Conservation (phyloP, 352 stramenopile species). For the Phytophthora meadii region DNA sequence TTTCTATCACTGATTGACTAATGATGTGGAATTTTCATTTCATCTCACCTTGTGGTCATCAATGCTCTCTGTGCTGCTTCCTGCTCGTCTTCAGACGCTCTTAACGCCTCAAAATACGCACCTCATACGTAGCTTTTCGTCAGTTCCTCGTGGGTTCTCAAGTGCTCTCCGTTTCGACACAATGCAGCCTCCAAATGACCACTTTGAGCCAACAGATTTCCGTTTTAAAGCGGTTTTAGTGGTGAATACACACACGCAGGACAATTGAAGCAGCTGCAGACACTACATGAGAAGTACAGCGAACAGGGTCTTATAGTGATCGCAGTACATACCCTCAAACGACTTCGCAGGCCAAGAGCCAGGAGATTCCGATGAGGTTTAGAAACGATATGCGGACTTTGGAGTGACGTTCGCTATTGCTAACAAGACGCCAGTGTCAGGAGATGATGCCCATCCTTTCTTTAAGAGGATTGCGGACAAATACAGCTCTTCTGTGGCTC, state of each 20-base stretch:
- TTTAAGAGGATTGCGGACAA: no score
- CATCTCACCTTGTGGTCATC: constrained; percentile 11
- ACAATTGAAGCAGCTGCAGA: constrained; percentile 63
- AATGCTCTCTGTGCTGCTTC: constrained; percentile 7
- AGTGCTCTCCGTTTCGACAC: constrained; percentile 53
- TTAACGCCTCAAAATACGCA: neutral
- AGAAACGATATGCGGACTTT: constrained; percentile 3
- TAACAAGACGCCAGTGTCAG: no score
- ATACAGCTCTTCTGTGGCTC: no score
- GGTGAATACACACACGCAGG: constrained; percentile 60
- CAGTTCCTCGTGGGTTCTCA: constrained; percentile 43
- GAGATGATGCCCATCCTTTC: no score
- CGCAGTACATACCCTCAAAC: constrained; percentile 70
- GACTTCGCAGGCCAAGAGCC: constrained; percentile 73
- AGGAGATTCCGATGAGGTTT: constrained; percentile 49
- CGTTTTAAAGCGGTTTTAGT: constrained; percentile 59
- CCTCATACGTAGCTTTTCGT: constrained; percentile 13
- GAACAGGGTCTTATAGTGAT: constrained; percentile 58
- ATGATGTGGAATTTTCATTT: neutral
- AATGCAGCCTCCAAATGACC: constrained; percentile 36
- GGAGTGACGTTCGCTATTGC: no score
- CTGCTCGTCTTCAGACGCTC: constrained; percentile 1
- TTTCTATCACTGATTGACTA: neutral
- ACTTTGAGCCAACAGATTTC: constrained; percentile 47
- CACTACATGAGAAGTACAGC: constrained; percentile 56